phyloP scores from a whole-genome alignment of 2,329 filamentous ascomycete genomes.

The Teratosphaeria pseudoeucalypti region DNA sequence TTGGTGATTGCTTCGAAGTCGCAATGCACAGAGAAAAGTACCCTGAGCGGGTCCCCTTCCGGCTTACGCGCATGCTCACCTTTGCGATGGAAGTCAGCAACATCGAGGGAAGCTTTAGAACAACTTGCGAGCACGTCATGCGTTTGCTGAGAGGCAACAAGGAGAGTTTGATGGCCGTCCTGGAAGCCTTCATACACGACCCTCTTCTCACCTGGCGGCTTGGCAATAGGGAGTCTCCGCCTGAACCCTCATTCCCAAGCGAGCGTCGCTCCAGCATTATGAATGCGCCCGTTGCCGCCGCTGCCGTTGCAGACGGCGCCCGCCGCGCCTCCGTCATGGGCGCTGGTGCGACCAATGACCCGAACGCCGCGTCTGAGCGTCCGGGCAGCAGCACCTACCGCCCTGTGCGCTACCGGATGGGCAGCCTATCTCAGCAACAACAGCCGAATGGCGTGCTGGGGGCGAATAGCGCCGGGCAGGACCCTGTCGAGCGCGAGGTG shows the following conservation, averaged over 20 bases:
- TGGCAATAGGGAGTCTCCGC: constrained; percentile 50
- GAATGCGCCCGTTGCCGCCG: constrained; percentile 22
- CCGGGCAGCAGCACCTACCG: constrained; percentile 20
- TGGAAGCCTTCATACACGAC: constrained; percentile 99
- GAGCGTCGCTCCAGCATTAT: constrained; percentile 53
- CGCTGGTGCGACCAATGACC: constrained; percentile 8
- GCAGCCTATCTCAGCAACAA: constrained; percentile 6
- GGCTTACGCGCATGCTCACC: constrained; percentile 94
- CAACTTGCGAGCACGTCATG: constrained; percentile 98
- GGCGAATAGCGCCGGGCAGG: constrained; percentile 14
- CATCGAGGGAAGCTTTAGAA: constrained; percentile 96
- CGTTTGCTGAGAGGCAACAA: constrained; percentile 92
- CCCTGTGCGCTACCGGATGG: constrained; percentile 17
- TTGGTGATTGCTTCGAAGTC: constrained; percentile 98
- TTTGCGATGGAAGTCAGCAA: constrained; percentile 99
- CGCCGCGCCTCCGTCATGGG: constrained; percentile 24
- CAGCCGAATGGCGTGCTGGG: constrained; percentile 20
- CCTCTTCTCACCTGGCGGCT: constrained; percentile 97
- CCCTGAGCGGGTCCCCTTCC: constrained; percentile 93
- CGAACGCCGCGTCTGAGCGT: constrained; percentile 14
- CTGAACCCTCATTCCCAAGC: constrained; percentile 48
- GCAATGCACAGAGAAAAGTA: constrained; percentile 99
- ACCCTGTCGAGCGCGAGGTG: constrained; percentile 51
- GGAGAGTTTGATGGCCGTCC: constrained; percentile 93
- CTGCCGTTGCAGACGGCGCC: constrained; percentile 11